Conservation (phyloP, 805 yeast species). For the Saccharomycopsis sp. region DNA sequence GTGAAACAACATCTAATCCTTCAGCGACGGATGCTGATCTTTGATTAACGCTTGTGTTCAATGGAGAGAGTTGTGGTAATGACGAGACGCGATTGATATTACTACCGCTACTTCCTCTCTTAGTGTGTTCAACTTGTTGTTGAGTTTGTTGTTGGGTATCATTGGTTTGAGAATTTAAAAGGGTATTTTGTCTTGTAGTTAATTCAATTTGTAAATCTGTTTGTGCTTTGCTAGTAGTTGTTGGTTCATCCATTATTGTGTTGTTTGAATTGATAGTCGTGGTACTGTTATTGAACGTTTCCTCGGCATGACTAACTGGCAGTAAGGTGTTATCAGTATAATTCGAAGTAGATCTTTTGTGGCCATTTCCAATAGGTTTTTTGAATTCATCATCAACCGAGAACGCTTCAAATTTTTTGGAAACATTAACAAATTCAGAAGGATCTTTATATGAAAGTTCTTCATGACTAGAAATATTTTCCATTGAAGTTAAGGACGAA, state of each 20-base stretch:
- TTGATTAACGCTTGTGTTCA: too few relatives aligned
- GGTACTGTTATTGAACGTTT: constrained; percentile 14
- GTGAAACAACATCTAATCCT: constrained; percentile 1
- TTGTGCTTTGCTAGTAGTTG: background rate
- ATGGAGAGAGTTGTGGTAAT: background rate
- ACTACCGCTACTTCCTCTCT: background rate
- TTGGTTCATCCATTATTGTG: constrained; percentile 4
- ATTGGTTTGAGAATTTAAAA: constrained; percentile 12
- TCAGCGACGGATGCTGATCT: background rate
- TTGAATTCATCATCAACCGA: background rate
- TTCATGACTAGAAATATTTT: constrained; percentile 7
- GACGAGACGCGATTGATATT: background rate
- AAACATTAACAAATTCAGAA: constrained; percentile 6
- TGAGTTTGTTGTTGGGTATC: background rate
- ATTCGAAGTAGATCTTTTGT: constrained; percentile 5
- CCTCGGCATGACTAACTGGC: background rate
- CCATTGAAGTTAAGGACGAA: constrained; percentile 18
- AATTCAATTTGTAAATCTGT: background rate
- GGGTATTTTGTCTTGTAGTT: constrained; percentile 16
- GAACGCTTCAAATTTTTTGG: background rate
- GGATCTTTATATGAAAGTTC: constrained; percentile 8
- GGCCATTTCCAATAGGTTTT: background rate
- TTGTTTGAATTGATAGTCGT: constrained; percentile 15
- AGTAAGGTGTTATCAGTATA: constrained; percentile 13
- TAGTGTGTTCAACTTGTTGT: background rate